phyloP scores from a whole-genome alignment of 768 basidiomycete genomes.

The Phanerochaete sordida region DNA sequence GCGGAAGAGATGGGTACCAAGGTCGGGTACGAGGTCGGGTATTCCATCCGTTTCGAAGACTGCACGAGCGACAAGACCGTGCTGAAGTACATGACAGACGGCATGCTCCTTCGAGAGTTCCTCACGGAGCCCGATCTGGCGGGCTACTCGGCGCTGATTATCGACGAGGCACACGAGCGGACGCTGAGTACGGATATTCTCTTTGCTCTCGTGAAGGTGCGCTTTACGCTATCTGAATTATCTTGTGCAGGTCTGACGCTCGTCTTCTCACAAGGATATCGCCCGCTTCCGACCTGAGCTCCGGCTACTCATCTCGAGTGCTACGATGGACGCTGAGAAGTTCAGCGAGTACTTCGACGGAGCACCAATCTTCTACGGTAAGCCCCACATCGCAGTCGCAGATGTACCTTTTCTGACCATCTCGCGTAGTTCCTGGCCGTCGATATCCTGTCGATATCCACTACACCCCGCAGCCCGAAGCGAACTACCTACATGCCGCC shows the following conservation, averaged over 20 bases:
- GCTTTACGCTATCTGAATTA: slow-evolving; percentile 30
- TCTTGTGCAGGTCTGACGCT: slow-evolving; percentile 21
- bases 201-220: slow-evolving; percentile 96
- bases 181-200: slow-evolving; percentile 98
- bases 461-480: slow-evolving; percentile 98
- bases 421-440: slow-evolving; percentile 83
- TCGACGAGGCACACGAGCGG: slow-evolving; percentile 98
- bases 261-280: slow-evolving; percentile 65
- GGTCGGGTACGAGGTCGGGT: slow-evolving; percentile 98
- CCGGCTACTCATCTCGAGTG: slow-evolving; percentile 89
- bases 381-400: slow-evolving; percentile 22
- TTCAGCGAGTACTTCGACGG: slow-evolving; percentile 97
- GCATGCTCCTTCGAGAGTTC: slow-evolving; percentile 96
- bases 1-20: slow-evolving; percentile 98
- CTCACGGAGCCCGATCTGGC: slow-evolving; percentile 96
- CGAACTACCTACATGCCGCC: slow-evolving; percentile 97
- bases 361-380: slow-evolving; percentile 92
- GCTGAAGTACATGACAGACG: slow-evolving; percentile 99
- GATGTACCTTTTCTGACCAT: not conserved
- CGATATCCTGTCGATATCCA: slow-evolving; percentile 98
- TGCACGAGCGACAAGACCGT: slow-evolving; percentile 99
- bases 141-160: slow-evolving; percentile 91
- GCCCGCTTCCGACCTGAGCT: slow-evolving; percentile 95
- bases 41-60: slow-evolving; percentile 99
- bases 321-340: slow-evolving; percentile 97